Base-by-base conservation (phyloP, 1,284 basidiomycete genomes). In the Ustilago sp. region DNA sequence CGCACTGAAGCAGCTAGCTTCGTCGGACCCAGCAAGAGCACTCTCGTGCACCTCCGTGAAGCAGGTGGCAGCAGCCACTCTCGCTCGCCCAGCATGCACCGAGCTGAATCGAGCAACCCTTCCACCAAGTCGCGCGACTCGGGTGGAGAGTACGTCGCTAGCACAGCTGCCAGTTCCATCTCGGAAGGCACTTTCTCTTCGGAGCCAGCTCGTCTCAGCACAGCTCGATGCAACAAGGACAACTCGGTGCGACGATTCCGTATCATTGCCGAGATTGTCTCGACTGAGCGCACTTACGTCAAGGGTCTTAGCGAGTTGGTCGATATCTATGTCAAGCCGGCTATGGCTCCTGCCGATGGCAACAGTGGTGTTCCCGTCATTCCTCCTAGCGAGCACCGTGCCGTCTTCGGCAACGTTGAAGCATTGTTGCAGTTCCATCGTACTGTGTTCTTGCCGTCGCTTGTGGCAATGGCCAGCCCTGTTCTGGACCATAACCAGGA, bases 231-330 rank as follows among this genome's bases (percentile, higher is more conserved):
- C 72, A 65, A 59, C 55, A 85, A 83, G 67, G 82, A 86, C 55
- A 83, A 87, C 58, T 77, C 86, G 4, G 63, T 64, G 23, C 77
- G 83, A 60, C 80, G 87, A 6, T 74, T 80, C 53, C 74, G 74
- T 3, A 82, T 87, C 36, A 72, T 87, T 43, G 62, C 74, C n/a
- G 87, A 87, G 80, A 87, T 67, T 77, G 83, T 79, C 82, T 94
- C 93, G 81, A 98, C 96, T 50, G 96, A 99, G 87, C 90, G 93
- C 73, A 95, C 95, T 1, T 99, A 99, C 86, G 94, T 98, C 65
- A 93, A 93, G 79, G 93, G 94, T 13, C 88, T 99, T 28, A 91
- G 93, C 84, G 96, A 98, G 87, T 90, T 99, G 32, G 91, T 95
- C 58, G 93, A 95, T 68, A 97, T 99, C 71, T 99, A 99, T 85